Base-by-base conservation (phyloP, 2,329 filamentous ascomycete species). In the Talaromyces rugulosus region DNA sequence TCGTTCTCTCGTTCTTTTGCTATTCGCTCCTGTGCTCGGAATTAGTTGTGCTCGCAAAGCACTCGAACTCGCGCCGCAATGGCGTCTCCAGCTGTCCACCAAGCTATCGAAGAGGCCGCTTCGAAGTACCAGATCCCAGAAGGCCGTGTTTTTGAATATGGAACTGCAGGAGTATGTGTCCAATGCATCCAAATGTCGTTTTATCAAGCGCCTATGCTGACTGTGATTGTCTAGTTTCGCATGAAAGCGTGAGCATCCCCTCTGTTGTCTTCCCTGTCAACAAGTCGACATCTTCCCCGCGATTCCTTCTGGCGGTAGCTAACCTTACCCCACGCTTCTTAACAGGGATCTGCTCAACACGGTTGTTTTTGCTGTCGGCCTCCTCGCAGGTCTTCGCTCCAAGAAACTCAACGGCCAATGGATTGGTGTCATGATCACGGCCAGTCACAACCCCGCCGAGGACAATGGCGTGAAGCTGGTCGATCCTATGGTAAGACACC, bases 401-500 rank as follows among this genome's bases (percentile, higher is more conserved):
- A 90, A 92, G 74, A 96, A 95, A 79, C 86, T 96, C 69, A 89
- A 89, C 75, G 89, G 92, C 66, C 91, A 96, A 81, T 89, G 91
- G 70, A 96, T 99, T 72, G 95, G 95, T 72, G 89, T 99, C 68
- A 96, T 96, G 92, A 90, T 96, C 76, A 96, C 92, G 50, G 92
- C 92, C 65, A 96, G 91, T 72, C 92, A 96, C 82, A 96, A 96
- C 78, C 91, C 91, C 18, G 89, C 92, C 36, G 84, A 87, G 69
- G 92, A 96, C 78, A 96, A 96, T 76, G 92, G 92, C 58, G 89
- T 96, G 75, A 96, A 96, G 84, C 87, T 99, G 68, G 92, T 99
- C 66, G 95, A 99, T 77, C 95, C 95, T 12, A 90, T 96, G 88
- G 85, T 87, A 62, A 67, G 72, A 27, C 18, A 23, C 18, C 44